phyloP scores from a whole-genome alignment of 1,139 yeast genomes.

The Yamadazyma spencermartinsiae region DNA sequence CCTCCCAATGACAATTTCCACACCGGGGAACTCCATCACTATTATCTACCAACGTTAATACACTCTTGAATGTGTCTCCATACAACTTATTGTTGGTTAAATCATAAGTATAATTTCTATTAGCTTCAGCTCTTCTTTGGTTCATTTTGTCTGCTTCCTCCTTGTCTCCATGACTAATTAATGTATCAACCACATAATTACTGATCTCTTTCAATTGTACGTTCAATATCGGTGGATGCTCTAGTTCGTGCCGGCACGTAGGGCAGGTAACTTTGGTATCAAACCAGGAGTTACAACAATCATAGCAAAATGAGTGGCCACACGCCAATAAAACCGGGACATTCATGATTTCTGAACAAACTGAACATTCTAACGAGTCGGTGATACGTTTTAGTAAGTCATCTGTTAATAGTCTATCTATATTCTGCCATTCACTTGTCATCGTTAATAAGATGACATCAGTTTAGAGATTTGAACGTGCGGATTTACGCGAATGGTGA shows the following conservation, averaged over 20 bases:
- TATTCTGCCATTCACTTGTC: constrained; percentile 7
- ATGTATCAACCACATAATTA: constrained; percentile 28
- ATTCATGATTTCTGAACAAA: constrained; percentile 47
- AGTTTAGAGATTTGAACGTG: constrained; percentile 1
- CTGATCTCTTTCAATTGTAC: constrained; percentile 42
- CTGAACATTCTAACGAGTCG: constrained; percentile 37
- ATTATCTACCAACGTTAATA: constrained; percentile 53
- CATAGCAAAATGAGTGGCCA: constrained; percentile 49
- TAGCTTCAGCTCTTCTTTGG: constrained; percentile 26
- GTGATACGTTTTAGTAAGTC: constrained; percentile 8
- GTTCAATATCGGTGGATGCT: constrained; percentile 45
- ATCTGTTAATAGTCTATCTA: constrained; percentile 9
- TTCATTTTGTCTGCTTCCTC: constrained; percentile 21
- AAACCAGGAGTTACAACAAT: constrained; percentile 55
- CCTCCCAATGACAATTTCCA: constrained; percentile 82
- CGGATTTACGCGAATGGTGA: constrained; percentile 4
- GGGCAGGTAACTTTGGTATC: constrained; percentile 53
- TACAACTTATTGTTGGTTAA: constrained; percentile 36
- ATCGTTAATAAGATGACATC: neutral
- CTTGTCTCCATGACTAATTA: constrained; percentile 26
- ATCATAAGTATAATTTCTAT: constrained; percentile 40
- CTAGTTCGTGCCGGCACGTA: constrained; percentile 48
- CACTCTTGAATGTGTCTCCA: constrained; percentile 50
- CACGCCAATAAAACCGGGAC: constrained; percentile 43
- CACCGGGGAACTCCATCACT: constrained; percentile 83